A percentile compares a stretch with the other conserved stretches of the same genome.
These are phyloP conservation scores for Phytophthora constricta DNA, from an alignment of 352 stramenopile species.

Conservation along the genomic window DNA sequence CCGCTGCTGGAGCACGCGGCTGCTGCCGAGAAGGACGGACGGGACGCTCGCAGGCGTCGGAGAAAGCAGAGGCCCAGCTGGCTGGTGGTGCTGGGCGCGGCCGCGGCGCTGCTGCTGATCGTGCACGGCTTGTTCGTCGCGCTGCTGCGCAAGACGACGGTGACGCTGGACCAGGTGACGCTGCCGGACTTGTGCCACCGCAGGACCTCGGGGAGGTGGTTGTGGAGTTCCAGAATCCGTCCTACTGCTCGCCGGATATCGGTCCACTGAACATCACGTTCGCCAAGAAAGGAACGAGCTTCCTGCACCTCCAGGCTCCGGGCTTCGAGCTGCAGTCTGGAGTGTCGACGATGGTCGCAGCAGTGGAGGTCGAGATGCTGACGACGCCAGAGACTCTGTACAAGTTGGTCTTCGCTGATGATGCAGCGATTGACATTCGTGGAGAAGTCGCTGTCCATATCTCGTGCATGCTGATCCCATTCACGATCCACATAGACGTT, in stretches of 20 bases:
- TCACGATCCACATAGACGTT: slow-evolving; percentile 72
- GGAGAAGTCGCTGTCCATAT: slow-evolving; percentile 64
- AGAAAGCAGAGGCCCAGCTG: slow-evolving; percentile 21
- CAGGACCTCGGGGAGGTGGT: slow-evolving; percentile 56
- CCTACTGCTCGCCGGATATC: slow-evolving; percentile 72
- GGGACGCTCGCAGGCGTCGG: not conserved
- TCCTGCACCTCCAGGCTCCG: slow-evolving; percentile 58
- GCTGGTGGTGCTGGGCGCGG: slow-evolving; percentile 34
- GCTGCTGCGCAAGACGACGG: slow-evolving; percentile 66
- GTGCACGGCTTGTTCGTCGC: slow-evolving; percentile 73
- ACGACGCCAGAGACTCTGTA: slow-evolving; percentile 55
- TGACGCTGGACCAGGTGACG: slow-evolving; percentile 61
- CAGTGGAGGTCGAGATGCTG: slow-evolving; percentile 56
- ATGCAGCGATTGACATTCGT: slow-evolving; percentile 46
- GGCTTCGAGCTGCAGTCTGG: slow-evolving; percentile 63
- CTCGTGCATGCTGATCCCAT: slow-evolving; percentile 73
- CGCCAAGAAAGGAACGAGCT: slow-evolving; percentile 53
- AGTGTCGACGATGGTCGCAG: slow-evolving; percentile 52
- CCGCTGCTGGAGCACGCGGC: slow-evolving; percentile 26
- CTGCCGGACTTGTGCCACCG: slow-evolving; percentile 77
- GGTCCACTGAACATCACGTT: slow-evolving; percentile 64
- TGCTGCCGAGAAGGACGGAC: not conserved
- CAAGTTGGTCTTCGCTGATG: slow-evolving; percentile 54
- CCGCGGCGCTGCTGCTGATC: slow-evolving; percentile 44
- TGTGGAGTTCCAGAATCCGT: slow-evolving; percentile 76